Conservation (phyloP, 2,329 filamentous ascomycete genomes). For the Rugonectria rugulosa region DNA sequence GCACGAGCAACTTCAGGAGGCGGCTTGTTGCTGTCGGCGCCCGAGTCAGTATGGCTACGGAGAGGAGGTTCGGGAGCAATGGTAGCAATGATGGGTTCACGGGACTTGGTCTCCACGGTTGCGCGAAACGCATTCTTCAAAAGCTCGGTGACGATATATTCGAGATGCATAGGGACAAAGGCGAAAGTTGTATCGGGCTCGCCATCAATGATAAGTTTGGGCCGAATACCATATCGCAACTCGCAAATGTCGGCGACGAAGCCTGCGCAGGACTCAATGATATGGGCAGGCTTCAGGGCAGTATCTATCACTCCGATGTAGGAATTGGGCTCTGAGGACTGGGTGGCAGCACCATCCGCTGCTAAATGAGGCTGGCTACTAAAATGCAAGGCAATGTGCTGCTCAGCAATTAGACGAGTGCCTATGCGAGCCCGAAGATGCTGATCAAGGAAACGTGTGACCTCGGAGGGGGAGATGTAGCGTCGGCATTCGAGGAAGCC, state of each 20-base stretch:
- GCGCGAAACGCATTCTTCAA: constrained; percentile 97
- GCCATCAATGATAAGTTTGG: constrained; percentile 81
- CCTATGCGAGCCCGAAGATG: constrained; percentile 94
- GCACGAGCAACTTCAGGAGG: constrained; percentile 9
- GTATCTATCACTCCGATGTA: constrained; percentile 98
- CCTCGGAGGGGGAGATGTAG: constrained; percentile 83
- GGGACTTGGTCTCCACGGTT: constrained; percentile 83
- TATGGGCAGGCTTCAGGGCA: constrained; percentile 78
- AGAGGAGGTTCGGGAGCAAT: constrained; percentile 74
- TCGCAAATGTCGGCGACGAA: constrained; percentile 98
- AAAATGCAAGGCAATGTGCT: constrained; percentile 91
- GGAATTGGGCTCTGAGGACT: constrained; percentile 62
- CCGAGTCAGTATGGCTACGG: constrained; percentile 34
- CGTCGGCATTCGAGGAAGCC: constrained; percentile 93
- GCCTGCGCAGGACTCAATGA: constrained; percentile 83
- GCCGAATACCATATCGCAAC: constrained; percentile 90
- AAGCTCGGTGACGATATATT: constrained; percentile 96
- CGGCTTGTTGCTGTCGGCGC: constrained; percentile 27
- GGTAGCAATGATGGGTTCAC: constrained; percentile 88
- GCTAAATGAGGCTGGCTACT: constrained; percentile 71
- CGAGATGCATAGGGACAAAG: constrained; percentile 93
- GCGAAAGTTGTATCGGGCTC: constrained; percentile 89
- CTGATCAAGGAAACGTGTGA: constrained; percentile 92
- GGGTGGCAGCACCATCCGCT: constrained; percentile 56
- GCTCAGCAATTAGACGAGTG: constrained; percentile 91